Evolutionary conservation across 108 stramenopile species (phyloP), one percentile per base, ranked within the genome.

Genomic region (Cyclotella distinguenda): DNA sequence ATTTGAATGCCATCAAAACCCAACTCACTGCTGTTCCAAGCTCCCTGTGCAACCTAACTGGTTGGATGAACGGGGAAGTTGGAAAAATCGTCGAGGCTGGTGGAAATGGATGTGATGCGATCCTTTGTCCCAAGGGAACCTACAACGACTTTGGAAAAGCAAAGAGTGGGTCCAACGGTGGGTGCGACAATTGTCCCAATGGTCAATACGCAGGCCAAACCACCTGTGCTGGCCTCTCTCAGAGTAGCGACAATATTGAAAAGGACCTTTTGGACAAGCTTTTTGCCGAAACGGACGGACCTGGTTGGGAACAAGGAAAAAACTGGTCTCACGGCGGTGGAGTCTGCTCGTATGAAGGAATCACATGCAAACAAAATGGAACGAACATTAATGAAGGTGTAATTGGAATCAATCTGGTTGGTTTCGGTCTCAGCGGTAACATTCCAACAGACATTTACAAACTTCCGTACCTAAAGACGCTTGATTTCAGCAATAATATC

Each of bases 281-380:
- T 9, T 94, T 75, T 53, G 66, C 72, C 28, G 70, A 80, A 25
- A 79, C 87, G 1, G 77, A 57, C 23, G 93, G 93, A 7, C 19
- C 51, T 8, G 60, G 62, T 18, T 94, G 93, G 93, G 59, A 38
- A 6, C 78, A 82, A 38, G 60, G 38, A 18, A 64, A 62, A 23
- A 80, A 84, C 48, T 94, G 93, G 93, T 36, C 60, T 4, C 60
- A 70, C 18, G 66, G 63, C 11, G 62, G 31, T 4, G 15, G 70
- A 10, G 66, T 87, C 25, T 94, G 93, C 70, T 59, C 80, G 21
- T 94, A 88, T 78, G 76, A 87, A 53, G 93, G 93, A 32, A 70
- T 93, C 23, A 80, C 61, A 9, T 93, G 92, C 35, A 53, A 21
- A 38, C 15, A 38, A 16, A 57, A 65, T n/a, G 70, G 53, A 18